These are phyloP conservation scores for Pichia exigua DNA, from an alignment of 805 yeast species.

Conservation along the genomic window DNA sequence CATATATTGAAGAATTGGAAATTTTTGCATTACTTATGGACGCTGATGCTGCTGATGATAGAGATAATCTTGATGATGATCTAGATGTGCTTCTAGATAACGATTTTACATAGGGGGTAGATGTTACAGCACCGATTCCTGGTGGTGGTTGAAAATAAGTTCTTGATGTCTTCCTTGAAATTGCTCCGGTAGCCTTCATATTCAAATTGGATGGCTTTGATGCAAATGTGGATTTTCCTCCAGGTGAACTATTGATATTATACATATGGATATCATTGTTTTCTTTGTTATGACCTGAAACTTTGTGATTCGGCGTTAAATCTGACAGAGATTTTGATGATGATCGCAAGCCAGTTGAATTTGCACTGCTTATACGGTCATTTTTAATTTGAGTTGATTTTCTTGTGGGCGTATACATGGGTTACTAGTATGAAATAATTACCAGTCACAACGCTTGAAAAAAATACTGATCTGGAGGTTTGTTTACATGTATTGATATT, in stretches of 20 bases:
- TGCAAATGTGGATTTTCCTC: not conserved
- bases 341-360: not conserved
- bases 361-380: not conserved
- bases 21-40: constrained; percentile 4
- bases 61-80: constrained; percentile 8
- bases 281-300: not conserved
- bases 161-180: not conserved
- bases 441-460: not conserved
- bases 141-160: constrained; percentile 1
- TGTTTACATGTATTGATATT: not conserved
- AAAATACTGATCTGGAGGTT: not conserved
- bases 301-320: not conserved
- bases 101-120: constrained; percentile 3
- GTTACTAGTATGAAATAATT: not conserved
- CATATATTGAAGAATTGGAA: not conserved
- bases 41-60: constrained; percentile 5
- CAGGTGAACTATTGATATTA: not conserved
- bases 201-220: not conserved
- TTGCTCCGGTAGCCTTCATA: not conserved
- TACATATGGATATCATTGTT: not conserved
- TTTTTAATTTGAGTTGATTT: not conserved
- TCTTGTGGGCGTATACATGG: constrained; percentile 5
- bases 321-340: constrained; percentile 1
- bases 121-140: not conserved
- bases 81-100: constrained; percentile 7